These are phyloP conservation scores for Aquanectria penicillioides DNA, from an alignment of 2,329 filamentous ascomycete species.

Conservation along the genomic window DNA sequence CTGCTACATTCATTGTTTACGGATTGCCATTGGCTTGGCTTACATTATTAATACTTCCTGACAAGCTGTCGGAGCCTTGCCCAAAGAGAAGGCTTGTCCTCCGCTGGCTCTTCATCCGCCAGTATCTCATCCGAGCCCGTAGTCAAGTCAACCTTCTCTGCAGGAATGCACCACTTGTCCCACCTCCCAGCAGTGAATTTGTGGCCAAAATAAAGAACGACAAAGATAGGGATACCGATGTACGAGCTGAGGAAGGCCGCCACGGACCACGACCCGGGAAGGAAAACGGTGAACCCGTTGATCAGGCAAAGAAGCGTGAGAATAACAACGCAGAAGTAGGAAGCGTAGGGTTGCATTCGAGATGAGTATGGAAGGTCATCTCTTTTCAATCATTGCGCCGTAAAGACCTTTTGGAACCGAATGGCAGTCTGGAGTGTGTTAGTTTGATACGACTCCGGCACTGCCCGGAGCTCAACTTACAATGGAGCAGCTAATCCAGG, in stretches of 20 bases:
- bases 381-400: constrained; percentile 52
- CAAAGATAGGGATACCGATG: neutral
- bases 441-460: no score
- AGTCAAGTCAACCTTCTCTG: neutral
- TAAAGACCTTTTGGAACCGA: constrained; percentile 60
- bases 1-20: no score
- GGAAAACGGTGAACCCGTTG: constrained; percentile 74
- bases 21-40: no score
- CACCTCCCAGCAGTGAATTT: neutral
- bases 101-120: no score
- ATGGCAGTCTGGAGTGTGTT: no score
- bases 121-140: neutral
- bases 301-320: constrained; percentile 65
- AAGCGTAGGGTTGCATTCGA: constrained; percentile 65
- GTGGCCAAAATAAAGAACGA: neutral
- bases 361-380: constrained; percentile 62
- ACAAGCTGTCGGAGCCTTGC: no score
- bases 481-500: constrained; percentile 64
- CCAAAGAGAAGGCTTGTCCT: no score
- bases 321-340: constrained; percentile 60
- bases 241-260: neutral
- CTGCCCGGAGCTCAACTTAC: no score
- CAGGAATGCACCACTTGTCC: neutral
- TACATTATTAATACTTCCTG: no score
- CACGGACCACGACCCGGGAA: constrained; percentile 47